Evolutionary conservation across 2,329 filamentous ascomycete species (phyloP), one percentile per base, ranked within the genome.

Genomic region (Colletotrichum tropicale): DNA sequence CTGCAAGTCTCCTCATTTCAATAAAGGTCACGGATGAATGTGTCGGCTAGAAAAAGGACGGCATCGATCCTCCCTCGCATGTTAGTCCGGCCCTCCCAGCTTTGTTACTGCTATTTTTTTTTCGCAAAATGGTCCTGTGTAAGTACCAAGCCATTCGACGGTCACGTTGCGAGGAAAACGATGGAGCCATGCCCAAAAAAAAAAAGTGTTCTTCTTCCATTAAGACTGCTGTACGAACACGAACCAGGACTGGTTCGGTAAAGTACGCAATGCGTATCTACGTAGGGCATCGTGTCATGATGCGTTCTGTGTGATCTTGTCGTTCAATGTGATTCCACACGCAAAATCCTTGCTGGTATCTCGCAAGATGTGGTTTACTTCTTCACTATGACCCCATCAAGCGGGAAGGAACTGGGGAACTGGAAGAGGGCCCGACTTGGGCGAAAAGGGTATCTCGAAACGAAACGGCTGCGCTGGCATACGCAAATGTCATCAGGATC

Each of bases 391-490:
- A 13, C 48, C 65, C 43, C 8, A 18, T 52, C 34, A 16, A 34
- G 64, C 70, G 28, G 30, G 18, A 30, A 18, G 13, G 8, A 34
- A 8, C 12, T 28, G 32, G n/a, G 52, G 65, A 43, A 43, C 28
- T 36, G 56, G 21, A 36, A 70, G 21, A 55, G 74, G 65, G 32
- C 34, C 36, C 28, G n/a, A 62, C 61, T 38, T 28, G 26, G 30
- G 52, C 66, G 60, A 55, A 43, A 36, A 30, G 66, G 74, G 74
- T 76, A 76, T 76, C 70, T 61, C 24, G 52, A 65, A 65, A 73
- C 30, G 21, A 28, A 70, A 70, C 9, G 38, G 61, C 28, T 24
- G 26, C 26, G 65, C 38, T 60, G 24, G 30, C 21, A 75, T 52
- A 68, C 15, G 21, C 21, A 18, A 26, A n/a, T 12, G 52, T 61